Conservation (phyloP, 2,329 filamentous ascomycete species). For the Allantophomopsis lycopodina region DNA sequence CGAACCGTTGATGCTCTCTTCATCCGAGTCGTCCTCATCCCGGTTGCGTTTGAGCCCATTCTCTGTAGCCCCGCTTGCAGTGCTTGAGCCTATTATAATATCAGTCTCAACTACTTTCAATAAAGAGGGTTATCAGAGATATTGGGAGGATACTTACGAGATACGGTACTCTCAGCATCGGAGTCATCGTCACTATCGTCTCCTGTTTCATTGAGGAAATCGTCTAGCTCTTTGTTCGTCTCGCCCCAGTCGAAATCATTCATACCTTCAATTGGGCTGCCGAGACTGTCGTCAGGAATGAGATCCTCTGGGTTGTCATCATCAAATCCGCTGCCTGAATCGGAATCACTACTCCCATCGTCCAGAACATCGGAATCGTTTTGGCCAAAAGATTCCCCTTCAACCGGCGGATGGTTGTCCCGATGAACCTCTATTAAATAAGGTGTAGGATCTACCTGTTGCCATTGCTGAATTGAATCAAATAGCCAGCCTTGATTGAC, state of each 20-base stretch:
- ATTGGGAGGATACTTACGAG: neutral
- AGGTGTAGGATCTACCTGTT: constrained; percentile 60
- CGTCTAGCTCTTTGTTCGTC: constrained; percentile 60
- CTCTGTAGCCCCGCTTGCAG: constrained; percentile 3
- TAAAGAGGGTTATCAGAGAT: neutral
- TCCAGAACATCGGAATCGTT: neutral
- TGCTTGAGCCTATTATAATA: neutral
- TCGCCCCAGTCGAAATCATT: constrained; percentile 46
- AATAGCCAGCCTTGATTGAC: constrained; percentile 85
- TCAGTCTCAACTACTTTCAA: neutral
- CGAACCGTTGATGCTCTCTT: constrained; percentile 20
- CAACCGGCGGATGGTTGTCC: no score
- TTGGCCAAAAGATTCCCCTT: no score
- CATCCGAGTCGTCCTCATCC: constrained; percentile 28
- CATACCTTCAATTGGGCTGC: constrained; percentile 40
- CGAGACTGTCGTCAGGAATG: constrained; percentile 32
- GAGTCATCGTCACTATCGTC: constrained; percentile 24
- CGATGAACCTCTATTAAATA: constrained; percentile 35
- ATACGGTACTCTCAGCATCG: constrained; percentile 8
- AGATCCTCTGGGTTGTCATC: constrained; percentile 26
- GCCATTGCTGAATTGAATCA: constrained; percentile 76
- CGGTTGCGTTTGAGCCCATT: constrained; percentile 16
- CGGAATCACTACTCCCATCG: constrained; percentile 21
- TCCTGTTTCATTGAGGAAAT: constrained; percentile 50
- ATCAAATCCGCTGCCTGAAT: constrained; percentile 14